Conservation (phyloP, 2,329 filamentous ascomycete species). For the Keithomyces neogunnii region DNA sequence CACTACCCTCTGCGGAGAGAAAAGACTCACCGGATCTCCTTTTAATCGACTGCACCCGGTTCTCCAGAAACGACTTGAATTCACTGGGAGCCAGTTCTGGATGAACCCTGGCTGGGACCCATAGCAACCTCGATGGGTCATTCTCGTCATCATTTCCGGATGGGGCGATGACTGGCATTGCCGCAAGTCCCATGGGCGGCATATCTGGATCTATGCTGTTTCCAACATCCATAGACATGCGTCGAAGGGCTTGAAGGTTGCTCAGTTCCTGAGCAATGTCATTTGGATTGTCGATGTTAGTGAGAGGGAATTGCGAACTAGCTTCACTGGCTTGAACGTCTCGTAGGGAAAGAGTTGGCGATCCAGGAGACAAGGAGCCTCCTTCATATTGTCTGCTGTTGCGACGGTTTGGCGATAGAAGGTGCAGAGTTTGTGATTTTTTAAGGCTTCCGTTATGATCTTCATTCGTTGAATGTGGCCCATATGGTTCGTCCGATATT, state of each 20-base stretch:
- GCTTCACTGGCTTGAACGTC: conserved; percentile 56
- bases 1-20: conserved; percentile 44
- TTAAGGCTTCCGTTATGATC: conserved; percentile 24
- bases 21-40: conserved; percentile 68
- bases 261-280: conserved; percentile 88
- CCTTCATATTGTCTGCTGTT: conserved; percentile 32
- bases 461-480: conserved; percentile 19
- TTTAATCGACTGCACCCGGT: conserved; percentile 82
- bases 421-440: conserved; percentile 35
- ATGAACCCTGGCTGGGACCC: conserved; percentile 91
- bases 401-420: conserved; percentile 30
- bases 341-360: conserved; percentile 44
- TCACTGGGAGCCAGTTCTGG: conserved; percentile 92
- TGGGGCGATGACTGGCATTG: conserved; percentile 65
- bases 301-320: conserved; percentile 62
- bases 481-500: conserved; percentile 33
- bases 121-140: conserved; percentile 81
- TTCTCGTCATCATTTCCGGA: conserved; percentile 71
- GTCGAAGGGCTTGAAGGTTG: conserved; percentile 80
- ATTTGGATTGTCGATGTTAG: conserved; percentile 82
- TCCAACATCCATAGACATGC: conserved; percentile 90
- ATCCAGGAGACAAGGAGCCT: conserved; percentile 34
- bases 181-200: conserved; percentile 57
- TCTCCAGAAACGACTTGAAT: conserved; percentile 94
- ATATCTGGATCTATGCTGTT: conserved; percentile 67